Evolutionary conservation across 352 stramenopile genomes (phyloP).

Genomic region (Phytophthora palmivora): DNA sequence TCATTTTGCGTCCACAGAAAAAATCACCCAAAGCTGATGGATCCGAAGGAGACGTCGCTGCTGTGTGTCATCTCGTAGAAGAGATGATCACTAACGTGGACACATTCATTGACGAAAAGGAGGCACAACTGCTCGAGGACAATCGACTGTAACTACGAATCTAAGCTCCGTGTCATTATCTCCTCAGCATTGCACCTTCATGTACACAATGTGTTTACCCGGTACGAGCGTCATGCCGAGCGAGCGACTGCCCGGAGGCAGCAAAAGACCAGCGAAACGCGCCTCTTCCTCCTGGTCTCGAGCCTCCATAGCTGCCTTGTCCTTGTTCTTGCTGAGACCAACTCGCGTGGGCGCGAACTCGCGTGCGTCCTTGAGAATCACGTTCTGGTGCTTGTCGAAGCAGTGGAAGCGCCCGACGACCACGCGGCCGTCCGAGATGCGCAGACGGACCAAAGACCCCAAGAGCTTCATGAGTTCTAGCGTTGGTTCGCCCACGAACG

Average conservation of each 20-base stretch:
- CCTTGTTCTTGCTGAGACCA: conserved; percentile 34
- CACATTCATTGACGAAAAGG: conserved; percentile 76
- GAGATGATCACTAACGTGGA: conserved; percentile 83
- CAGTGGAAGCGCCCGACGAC: conserved; percentile 75
- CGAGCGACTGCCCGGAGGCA: conserved; percentile 46
- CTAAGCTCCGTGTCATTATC: background rate
- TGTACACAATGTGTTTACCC: conserved; percentile 79
- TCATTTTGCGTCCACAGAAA: conserved; percentile 54
- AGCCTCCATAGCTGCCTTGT: conserved; percentile 35
- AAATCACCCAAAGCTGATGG: conserved; percentile 13
- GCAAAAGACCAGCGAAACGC: conserved; percentile 34
- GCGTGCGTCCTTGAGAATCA: conserved; percentile 76
- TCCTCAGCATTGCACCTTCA: conserved; percentile 59
- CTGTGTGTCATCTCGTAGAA: conserved; percentile 51
- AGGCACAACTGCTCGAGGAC: conserved; percentile 60
- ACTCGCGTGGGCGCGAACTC: conserved; percentile 58
- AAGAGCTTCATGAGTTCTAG: conserved; percentile 69
- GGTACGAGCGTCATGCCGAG: conserved; percentile 82
- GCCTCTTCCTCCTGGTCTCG: conserved; percentile 49
- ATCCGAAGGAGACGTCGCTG: conserved; percentile 17
- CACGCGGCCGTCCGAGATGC: conserved; percentile 77
- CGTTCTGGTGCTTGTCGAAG: conserved; percentile 87
- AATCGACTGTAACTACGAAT: conserved; percentile 42
- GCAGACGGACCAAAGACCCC: conserved; percentile 59
- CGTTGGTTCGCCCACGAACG: conserved; percentile 50